These are phyloP conservation scores for Filosporella fistucella DNA, from an alignment of 495 filamentous ascomycete genomes.

Conservation along the genomic window DNA sequence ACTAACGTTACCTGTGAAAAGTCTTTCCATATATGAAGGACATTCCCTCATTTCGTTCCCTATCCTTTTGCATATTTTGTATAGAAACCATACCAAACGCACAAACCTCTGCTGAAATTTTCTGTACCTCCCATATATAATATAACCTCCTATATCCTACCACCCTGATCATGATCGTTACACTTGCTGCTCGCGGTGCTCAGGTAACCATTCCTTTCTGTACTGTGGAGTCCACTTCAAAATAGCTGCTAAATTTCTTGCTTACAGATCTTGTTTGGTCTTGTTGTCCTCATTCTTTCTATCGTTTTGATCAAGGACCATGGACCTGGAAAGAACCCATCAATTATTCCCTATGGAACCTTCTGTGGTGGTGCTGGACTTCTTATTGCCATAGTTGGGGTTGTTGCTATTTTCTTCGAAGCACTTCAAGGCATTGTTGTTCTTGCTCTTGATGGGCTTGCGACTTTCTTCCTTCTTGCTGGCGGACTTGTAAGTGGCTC, in stretches of 20 bases:
- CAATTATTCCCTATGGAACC: constrained; percentile 15
- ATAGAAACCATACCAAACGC: no score
- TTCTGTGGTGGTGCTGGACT: constrained; percentile 45
- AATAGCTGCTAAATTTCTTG: background rate
- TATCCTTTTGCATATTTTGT: constrained; percentile 2
- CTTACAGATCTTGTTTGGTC: constrained; percentile 15
- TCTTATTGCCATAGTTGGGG: constrained; percentile 34
- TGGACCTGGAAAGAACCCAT: constrained; percentile 9
- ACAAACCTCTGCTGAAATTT: no score
- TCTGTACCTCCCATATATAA: no score
- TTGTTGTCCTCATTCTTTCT: constrained; percentile 18
- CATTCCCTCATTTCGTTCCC: background rate
- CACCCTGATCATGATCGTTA: constrained; percentile 17
- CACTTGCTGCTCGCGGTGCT: constrained; percentile 10
- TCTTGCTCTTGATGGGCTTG: constrained; percentile 38
- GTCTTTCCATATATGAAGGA: no score
- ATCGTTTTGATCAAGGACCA: constrained; percentile 13
- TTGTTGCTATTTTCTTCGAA: constrained; percentile 33
- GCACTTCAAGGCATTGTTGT: constrained; percentile 34
- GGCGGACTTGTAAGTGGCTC: constrained; percentile 47
- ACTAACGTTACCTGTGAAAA: no score
- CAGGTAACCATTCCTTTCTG: constrained; percentile 9
- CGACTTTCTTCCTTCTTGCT: constrained; percentile 40
- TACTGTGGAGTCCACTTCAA: background rate
- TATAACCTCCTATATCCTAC: background rate